Evolutionary conservation across 257 asterid species (phyloP), one percentile per base, ranked within the genome.

Genomic region (Salvia hispanica): DNA sequence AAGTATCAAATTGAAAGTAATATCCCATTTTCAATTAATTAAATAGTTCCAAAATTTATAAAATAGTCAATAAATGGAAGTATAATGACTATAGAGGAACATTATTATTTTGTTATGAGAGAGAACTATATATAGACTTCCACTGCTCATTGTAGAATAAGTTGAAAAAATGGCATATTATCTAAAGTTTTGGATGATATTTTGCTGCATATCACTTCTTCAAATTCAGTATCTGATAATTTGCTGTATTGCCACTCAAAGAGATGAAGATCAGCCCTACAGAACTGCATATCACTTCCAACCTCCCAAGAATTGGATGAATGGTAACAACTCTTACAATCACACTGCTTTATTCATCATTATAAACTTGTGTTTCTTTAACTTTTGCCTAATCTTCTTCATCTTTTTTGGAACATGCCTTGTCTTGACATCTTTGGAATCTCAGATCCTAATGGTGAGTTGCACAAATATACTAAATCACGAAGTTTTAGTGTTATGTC

Each of bases 281-380:
- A 68, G 88, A 79, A 85, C 91, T 34, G 85, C 80, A 72, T 85
- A 66, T 48, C 91, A 85, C 65, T 85, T 85, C 48, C 91, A 85
- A 77, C 91, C 91, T 40, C 74, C 74, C 28, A 83, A 72, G 73
- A 74, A 85, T 10, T 83, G 88, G 91, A 83, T 85, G 33, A 85
- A 85, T 52, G 91, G 73, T 73, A 73, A 9, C 2, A 21, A 33
- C 0, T 72, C 52, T 14, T 28, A 14, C 14, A 0, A 50, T 51
- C 43, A 56, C 14, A 39, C 8, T 53, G 11, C 28, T 39, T 69
- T 39, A n/a, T 45, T 47, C n/a, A 69, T 33, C n/a, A 15, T 46
- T 9, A 12, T 16, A 46, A 12, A 15, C 12, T 21, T 21, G 25
- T 40, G 2, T 40, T 43, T 7, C 28, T 43, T 12, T 2, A 42